Evolutionary conservation across 345 rosid genomes (phyloP), one percentile per base, ranked within the genome.

Genomic region (Abelmoschus esculentus): DNA sequence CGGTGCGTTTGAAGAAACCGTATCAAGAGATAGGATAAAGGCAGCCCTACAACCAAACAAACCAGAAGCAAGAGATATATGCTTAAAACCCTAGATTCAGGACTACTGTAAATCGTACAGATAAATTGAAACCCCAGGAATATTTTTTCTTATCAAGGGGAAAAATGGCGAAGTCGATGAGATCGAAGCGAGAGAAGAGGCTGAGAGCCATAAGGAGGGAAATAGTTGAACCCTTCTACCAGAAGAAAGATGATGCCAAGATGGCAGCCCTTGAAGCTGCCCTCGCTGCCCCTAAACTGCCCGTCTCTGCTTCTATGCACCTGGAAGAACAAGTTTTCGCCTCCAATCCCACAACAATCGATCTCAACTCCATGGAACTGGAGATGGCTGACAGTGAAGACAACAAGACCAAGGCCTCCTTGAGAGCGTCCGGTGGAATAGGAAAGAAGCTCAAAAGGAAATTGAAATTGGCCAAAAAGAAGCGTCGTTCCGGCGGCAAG

Each of bases 131-230:
- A 64, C 34, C 34, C 53, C 6, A 19, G 2, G 1, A 56, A 1
- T 22, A 22, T 56, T 10, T 56, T 56, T 11, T 0, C 3, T 3
- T 11, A 0, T 22, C 6, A 4, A 6, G 3, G 1, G 28, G 29
- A 28, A 46, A 46, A 65, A 93, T 91, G 97, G 97, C 95, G 76
- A 89, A 91, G 73, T 95, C 99, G 0, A 83, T 95, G 91, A 86
- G 99, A 77, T 91, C 90, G 70, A 95, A 91, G 88, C 83, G 81
- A 56, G 89, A 83, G 85, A 95, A 95, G 90, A 85, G 99, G 85
- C 86, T 95, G 52, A 86, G 95, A 57, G 97, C 99, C 7, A 87
- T 91, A 6, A 78, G 93, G 74, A 87, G 97, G 73, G 99, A 91
- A 52, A 74, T 95, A 5, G 96, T 91, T 3, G 84, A 85, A 62